Percentiles rank a stretch among this genome's conserved stretches.
phyloP scores from a whole-genome alignment of 2,329 filamentous ascomycete species.

The Colletotrichum limetticola region DNA sequence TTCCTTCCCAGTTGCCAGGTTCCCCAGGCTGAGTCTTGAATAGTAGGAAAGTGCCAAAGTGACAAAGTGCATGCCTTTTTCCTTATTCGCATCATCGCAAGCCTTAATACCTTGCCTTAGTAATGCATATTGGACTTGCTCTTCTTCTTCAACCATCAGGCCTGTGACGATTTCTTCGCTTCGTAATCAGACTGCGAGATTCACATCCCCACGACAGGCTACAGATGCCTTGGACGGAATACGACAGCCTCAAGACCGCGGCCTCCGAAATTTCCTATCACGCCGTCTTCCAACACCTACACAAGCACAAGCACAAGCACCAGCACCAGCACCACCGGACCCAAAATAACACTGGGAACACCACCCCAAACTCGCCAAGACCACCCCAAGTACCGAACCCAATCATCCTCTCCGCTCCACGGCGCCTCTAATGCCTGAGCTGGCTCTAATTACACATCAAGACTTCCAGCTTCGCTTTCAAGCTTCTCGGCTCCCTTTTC shows the following conservation, averaged over 20 bases:
- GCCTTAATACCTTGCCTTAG: not conserved
- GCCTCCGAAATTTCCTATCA: not conserved
- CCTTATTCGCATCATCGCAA: not conserved
- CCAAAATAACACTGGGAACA: conserved; percentile 21
- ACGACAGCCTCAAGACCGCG: not conserved
- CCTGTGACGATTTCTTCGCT: not conserved
- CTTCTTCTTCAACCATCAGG: not conserved
- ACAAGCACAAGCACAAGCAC: not conserved
- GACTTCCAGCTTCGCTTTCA: conserved; percentile 10
- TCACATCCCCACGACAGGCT: not conserved
- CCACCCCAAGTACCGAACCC: conserved; percentile 26
- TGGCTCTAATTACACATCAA: conserved; percentile 17
- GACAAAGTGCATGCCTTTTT: not conserved
- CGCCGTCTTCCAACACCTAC: not conserved
- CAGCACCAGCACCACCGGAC: not conserved
- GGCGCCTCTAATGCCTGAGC: conserved; percentile 5
- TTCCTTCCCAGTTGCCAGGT: not conserved
- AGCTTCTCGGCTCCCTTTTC: conserved; percentile 20
- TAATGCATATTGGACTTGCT: not conserved
- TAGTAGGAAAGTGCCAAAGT: not conserved
- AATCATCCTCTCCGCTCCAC: conserved; percentile 10
- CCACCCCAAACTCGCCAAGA: conserved; percentile 29
- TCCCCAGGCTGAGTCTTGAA: not conserved
- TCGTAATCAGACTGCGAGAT: not conserved
- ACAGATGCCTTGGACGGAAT: not conserved